Evolutionary conservation across 306 rosid genomes (phyloP), one percentile per base, ranked within the genome.

Genomic region (Trichosanthes truncata): DNA sequence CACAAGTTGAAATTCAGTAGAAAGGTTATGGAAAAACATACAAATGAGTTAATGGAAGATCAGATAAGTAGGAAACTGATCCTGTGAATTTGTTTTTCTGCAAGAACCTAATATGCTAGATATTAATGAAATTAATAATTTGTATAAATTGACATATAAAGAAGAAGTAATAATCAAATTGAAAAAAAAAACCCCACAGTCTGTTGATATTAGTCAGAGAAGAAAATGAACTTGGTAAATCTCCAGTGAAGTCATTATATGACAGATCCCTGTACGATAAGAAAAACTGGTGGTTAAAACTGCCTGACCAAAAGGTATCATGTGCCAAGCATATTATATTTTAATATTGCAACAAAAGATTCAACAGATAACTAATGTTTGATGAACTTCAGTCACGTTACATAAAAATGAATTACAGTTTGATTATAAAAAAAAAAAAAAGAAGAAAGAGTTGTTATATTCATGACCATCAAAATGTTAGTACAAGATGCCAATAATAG

Each of bases 161-260:
- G 43, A 48, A 73, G 61, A 74, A 20, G 74, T 73, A 20, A 9
- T 15, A 31, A 76, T 57, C 48, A 14, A 23, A 48, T n/a, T 20
- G 63, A 17, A 51, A 51, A 51, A 31, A 62, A 51, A 33, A 84
- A 80, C 92, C 92, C 86, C 84, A 91, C 98, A 95, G 66, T 84
- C 80, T 81, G 33, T 84, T 80, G 76, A 95, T 84, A 83, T 84
- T 89, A 80, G 81, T 88, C 84, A 92, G 78, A 85, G 96, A 86
- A 68, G 87, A 95, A 86, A 95, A 89, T 74, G 98, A 95, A 82
- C 91, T 89, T 18, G 98, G 93, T 61, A 95, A 87, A 88, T 95
- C 97, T 76, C 98, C 98, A 1, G 89, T 84, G 75, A 95, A 84
- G 83, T 88, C 87, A 65, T 94, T 94, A 74, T 82, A 78, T 15